Percentiles rank a stretch among this genome's conserved stretches.
Evolutionary conservation across 1,139 yeast species (phyloP).

Genomic region (Nadsonia starkeyi-henricii): DNA sequence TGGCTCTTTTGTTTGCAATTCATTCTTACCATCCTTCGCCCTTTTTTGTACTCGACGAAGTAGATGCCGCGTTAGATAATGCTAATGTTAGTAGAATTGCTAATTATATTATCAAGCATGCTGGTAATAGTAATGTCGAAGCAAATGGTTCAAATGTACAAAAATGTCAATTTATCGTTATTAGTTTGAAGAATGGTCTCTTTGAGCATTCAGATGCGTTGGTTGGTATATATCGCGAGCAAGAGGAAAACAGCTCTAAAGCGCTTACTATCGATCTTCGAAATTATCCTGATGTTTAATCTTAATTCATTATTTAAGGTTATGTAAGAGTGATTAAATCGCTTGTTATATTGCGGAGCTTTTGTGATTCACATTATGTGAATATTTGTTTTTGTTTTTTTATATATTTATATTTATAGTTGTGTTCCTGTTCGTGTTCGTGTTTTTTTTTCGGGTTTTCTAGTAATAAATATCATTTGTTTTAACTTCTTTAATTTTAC

Average conservation of each 20-base stretch:
- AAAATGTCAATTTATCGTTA: conserved; percentile 66
- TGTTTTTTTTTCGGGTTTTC: too few species aligned
- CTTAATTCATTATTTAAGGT: neutral
- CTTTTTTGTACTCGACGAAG: conserved; percentile 88
- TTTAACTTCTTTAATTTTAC: too few species aligned
- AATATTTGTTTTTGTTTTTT: too few species aligned
- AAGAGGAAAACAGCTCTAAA: conserved; percentile 56
- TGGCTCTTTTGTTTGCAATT: conserved; percentile 80
- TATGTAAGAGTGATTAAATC: too few species aligned
- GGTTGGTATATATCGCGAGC: conserved; percentile 89
- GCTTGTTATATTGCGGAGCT: too few species aligned
- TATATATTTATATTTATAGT: too few species aligned
- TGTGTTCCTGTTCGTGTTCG: too few species aligned
- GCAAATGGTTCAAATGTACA: neutral
- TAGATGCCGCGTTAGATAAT: conserved; percentile 92
- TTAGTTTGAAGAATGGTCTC: conserved; percentile 74
- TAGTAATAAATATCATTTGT: too few species aligned
- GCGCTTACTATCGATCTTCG: conserved; percentile 34
- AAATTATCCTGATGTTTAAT: conserved; percentile 7
- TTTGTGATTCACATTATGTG: too few species aligned
- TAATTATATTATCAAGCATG: conserved; percentile 61
- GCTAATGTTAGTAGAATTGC: conserved; percentile 79
- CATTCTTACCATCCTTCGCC: conserved; percentile 92
- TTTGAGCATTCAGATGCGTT: conserved; percentile 82
- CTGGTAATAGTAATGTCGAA: conserved; percentile 48